Evolutionary conservation across 2,329 filamentous ascomycete genomes (phyloP).

Genomic region (Emericellopsis atlantica): DNA sequence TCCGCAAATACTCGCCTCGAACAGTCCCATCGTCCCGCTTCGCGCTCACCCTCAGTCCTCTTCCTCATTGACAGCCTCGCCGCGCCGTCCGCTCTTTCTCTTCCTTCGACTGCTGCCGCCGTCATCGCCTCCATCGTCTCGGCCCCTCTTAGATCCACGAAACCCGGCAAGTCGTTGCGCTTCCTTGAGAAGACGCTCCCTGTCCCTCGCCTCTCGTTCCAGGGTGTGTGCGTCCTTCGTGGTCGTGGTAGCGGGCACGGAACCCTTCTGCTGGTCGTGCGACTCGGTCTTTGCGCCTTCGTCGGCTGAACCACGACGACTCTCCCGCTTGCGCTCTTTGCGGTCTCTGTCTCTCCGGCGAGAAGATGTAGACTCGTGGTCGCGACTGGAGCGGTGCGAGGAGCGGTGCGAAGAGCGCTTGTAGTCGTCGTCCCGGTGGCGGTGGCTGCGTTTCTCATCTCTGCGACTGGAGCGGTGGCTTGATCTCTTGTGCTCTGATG

Average conservation of each 20-base stretch:
- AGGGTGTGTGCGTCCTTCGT: conserved; percentile 50
- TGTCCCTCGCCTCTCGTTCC: conserved; percentile 54
- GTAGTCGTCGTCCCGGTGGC: conserved; percentile 28
- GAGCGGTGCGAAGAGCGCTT: conserved; percentile 5
- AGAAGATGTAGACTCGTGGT: conserved; percentile 21
- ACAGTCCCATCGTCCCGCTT: too few relatives aligned
- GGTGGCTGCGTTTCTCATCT: conserved; percentile 22
- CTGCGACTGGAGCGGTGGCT: conserved; percentile 47
- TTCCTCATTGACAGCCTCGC: conserved; percentile 31
- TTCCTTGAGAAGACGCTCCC: conserved; percentile 56
- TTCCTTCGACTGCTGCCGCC: conserved; percentile 24
- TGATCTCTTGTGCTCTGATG: conserved; percentile 43
- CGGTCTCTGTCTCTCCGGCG: conserved; percentile 20
- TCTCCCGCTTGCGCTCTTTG: conserved; percentile 26
- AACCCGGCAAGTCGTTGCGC: conserved; percentile 44
- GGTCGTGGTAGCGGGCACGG: conserved; percentile 6
- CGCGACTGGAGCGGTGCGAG: conserved; percentile 25
- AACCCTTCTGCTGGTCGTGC: conserved; percentile 19
- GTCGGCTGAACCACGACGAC: conserved; percentile 12
- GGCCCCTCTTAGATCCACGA: conserved; percentile 33
- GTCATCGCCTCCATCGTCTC: conserved; percentile 29
- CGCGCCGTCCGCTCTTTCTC: conserved; percentile 30
- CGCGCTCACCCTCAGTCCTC: conserved; percentile 42
- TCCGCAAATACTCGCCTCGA: too few relatives aligned
- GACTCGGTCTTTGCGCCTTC: conserved; percentile 12